Base-by-base conservation (phyloP, 306 rosid genomes). In the Vicia faba region DNA sequence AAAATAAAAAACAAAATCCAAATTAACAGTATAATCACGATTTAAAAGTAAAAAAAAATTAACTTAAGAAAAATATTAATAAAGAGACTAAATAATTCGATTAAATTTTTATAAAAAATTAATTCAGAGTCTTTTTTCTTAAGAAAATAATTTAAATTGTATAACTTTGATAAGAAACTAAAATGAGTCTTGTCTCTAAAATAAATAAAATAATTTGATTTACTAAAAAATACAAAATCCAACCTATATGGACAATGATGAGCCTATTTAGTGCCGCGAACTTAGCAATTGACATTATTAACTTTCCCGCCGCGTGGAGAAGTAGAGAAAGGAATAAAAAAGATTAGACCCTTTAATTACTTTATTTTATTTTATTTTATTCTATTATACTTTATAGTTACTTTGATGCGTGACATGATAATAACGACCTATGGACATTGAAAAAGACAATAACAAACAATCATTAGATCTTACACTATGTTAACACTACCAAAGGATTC, bases 231-330 rank as follows among this genome's bases (percentile, higher is more conserved):
- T 31, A 2, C 5, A 1, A 8, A 31, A n/a, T n/a, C n/a, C n/a
- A n/a, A n/a, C n/a, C n/a, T n/a, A n/a, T n/a, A n/a, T n/a, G n/a
- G n/a, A n/a, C 5, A 6, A 33, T 33, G 38, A n/a, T 44, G 50
- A n/a, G 50, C 33, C 33, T 51, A 13, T 51, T 54, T 6, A 54
- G 3, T 54, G 61, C 18, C 38, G 61, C 61, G 11, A 55, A 26
- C 18, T 3, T 11, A 55, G 61, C 38, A 9, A 55, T 51, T 20
- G 11, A 10, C 13, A 11, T 20, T 10, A 51, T 51, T 11, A 51
- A 43, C 75, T 82, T 84, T 76, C 66, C 28, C 59, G 74, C 77
- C 49, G 75, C 67, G 66, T 61, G 56, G 35, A 72, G 55, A 69
- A 40, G 23, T 26, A 28, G 7, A 18, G n/a, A 23, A 45, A 45